Evolutionary conservation across 2,329 filamentous ascomycete genomes (phyloP).

Genomic region (Botrytis cinerea): DNA sequence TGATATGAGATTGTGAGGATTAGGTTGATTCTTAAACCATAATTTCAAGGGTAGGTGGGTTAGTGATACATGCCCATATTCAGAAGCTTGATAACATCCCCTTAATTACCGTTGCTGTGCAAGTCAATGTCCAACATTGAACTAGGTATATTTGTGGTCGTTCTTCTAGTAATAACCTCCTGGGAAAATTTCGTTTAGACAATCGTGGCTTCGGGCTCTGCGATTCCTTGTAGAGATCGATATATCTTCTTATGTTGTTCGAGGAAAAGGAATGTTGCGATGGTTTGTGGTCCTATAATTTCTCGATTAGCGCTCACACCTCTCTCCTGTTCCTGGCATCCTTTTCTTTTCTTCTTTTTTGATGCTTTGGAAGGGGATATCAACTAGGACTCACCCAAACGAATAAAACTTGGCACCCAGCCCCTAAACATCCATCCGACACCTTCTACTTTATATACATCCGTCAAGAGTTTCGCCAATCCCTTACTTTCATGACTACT

Average conservation of each 20-base stretch:
- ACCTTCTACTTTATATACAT: conserved; percentile 72
- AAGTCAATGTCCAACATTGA: neutral
- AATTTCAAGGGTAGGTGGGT: neutral
- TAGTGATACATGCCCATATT: neutral
- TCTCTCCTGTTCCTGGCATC: neutral
- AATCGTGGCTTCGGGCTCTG: conserved; percentile 28
- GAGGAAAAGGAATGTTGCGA: conserved; percentile 82
- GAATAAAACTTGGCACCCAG: conserved; percentile 76
- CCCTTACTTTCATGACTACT: conserved; percentile 58
- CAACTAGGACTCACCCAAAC: conserved; percentile 44
- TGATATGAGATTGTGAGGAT: neutral
- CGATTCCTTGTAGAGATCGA: conserved; percentile 49
- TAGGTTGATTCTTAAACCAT: neutral
- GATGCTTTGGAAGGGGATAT: too few species aligned
- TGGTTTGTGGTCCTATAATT: conserved; percentile 68
- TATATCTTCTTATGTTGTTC: conserved; percentile 85
- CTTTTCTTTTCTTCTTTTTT: neutral
- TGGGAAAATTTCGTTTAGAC: conserved; percentile 15
- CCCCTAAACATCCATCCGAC: conserved; percentile 85
- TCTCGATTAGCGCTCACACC: conserved; percentile 3
- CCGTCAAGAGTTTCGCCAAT: conserved; percentile 60
- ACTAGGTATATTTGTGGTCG: neutral
- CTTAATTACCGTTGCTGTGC: neutral
- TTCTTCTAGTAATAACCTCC: neutral
- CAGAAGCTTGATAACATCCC: neutral